Percentiles rank a stretch among this genome's conserved stretches.
These are phyloP conservation scores for Lyophyllum semitale DNA, from an alignment of 768 basidiomycete species.

Conservation along the genomic window DNA sequence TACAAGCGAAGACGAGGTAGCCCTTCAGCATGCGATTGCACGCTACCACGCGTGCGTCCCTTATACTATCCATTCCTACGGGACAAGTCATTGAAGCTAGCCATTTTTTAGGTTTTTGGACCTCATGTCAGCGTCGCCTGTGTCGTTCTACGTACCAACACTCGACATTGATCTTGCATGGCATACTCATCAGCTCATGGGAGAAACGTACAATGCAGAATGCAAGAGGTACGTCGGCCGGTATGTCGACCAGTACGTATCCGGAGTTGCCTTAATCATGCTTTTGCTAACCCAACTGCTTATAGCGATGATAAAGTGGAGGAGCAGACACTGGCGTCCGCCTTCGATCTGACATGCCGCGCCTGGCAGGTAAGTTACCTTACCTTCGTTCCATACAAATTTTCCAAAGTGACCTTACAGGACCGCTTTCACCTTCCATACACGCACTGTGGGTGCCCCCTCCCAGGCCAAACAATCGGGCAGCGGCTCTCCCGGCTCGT, in stretches of 20 bases:
- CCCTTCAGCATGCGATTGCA: slow-evolving; percentile 49
- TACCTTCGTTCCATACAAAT: not conserved
- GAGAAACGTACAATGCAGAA: slow-evolving; percentile 44
- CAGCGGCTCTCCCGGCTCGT: slow-evolving; percentile 36
- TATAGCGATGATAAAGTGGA: slow-evolving; percentile 47
- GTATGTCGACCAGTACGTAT: slow-evolving; percentile 56
- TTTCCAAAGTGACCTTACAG: slow-evolving; percentile 12
- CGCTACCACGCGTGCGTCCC: slow-evolving; percentile 55
- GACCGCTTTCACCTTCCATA: slow-evolving; percentile 54
- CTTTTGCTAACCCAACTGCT: not conserved
- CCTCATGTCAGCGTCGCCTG: slow-evolving; percentile 45
- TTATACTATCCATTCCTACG: no score
- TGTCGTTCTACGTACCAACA: slow-evolving; percentile 55
- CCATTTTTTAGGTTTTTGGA: slow-evolving; percentile 48
- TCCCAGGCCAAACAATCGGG: slow-evolving; percentile 41
- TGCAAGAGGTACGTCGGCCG: slow-evolving; percentile 43
- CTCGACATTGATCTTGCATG: slow-evolving; percentile 75
- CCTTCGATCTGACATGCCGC: slow-evolving; percentile 44
- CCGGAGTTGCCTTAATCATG: not conserved
- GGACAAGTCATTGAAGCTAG: no score
- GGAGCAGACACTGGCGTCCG: slow-evolving; percentile 41
- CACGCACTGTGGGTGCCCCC: slow-evolving; percentile 55
- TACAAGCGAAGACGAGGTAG: slow-evolving; percentile 32
- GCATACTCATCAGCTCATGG: slow-evolving; percentile 73
- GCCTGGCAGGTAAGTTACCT: slow-evolving; percentile 19